Base-by-base conservation (phyloP, 2,329 filamentous ascomycete species). In the Venturia effusa region DNA sequence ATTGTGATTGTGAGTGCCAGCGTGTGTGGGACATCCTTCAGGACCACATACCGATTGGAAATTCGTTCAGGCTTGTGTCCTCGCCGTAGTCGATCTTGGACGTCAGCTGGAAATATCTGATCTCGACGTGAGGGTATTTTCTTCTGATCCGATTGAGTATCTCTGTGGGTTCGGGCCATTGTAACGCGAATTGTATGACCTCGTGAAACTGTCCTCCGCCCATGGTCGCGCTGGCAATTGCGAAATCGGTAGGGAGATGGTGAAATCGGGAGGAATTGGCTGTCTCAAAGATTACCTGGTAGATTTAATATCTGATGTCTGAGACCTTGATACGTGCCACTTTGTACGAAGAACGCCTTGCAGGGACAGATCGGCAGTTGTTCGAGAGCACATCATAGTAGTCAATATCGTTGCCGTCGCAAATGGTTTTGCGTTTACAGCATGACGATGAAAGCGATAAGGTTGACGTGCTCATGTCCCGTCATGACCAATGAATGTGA, bases 41-140 rank as follows among this genome's bases (percentile, higher is more conserved):
- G 11, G 19, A 24, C n/a, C 32, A 22, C 27, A 37, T 37, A 34
- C 59, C 34, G 48, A 55, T 27, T 37, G 45, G 39, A 41, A 45
- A 41, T 11, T 34, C 22, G 3, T 11, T 6, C 15, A 57, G 45
- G 41, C 17, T 32, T 60, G 32, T 27, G 61, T 17, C 27, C 57
- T 45, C 13, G 7, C 24, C 34, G 1, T 57, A 5, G 13, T 32
- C 45, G n/a, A 10, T 34, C 15, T 41, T 39, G 22, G 22, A 61
- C 17, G 63, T 65, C 34, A 75, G 67, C 51, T 74, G 66, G 59
- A 73, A 67, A 66, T 75, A 81, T 11, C 72, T 74, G 61, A 82
- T 71, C n/a, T 78, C 73, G 66, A 81, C 73, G 68, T 77, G 69
- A 7, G 75, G 80, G 72, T 76, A 81, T 62, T 73, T 77, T 60